Evolutionary conservation across 2,329 filamentous ascomycete species (phyloP), one percentile per base, ranked within the genome.

Genomic region (Fusarium equiseti): DNA sequence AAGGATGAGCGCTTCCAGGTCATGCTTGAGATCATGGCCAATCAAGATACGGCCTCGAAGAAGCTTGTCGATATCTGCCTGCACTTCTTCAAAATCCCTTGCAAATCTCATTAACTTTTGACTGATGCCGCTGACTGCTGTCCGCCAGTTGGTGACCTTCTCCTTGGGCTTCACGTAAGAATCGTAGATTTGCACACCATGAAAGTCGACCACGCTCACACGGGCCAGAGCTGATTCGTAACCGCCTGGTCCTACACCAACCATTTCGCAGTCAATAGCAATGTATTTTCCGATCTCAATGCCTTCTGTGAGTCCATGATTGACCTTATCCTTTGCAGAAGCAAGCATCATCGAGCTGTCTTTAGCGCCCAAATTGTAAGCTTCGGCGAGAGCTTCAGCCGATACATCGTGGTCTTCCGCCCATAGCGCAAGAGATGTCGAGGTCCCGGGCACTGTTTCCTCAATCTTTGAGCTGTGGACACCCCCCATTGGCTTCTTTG

Each of bases 191-290:
- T 97, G 94, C 29, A 92, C 88, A 20, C 95, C 95, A 78, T 98
- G 94, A 80, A 95, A 99, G 80, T 98, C 97, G 73, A 98, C 95
- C 18, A 97, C 84, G 77, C 93, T 97, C 59, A 95, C 93, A 49
- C 96, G 89, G 2, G 96, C 96, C 46, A 99, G 88, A 1, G 90
- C 90, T 38, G 93, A 94, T 77, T 90, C 88, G 70, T 91, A 85
- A 24, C 89, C 87, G 53, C 89, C 89, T 2, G 88, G 88, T 0
- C 92, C 92, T 15, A 97, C 89, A 50, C 95, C 96, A 27, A 99
- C 96, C 96, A 99, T 99, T 82, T 99, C 96, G 80, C 96, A 99
- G 83, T 99, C 96, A 49, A 99, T 89, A 22, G 93, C 92, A 44
- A 99, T 83, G 79, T 97, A 99, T 85, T 96, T 97, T 54, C 95